Evolutionary conservation across 2,329 filamentous ascomycete genomes (phyloP).

Genomic region (Botryotinia narcissicola): DNA sequence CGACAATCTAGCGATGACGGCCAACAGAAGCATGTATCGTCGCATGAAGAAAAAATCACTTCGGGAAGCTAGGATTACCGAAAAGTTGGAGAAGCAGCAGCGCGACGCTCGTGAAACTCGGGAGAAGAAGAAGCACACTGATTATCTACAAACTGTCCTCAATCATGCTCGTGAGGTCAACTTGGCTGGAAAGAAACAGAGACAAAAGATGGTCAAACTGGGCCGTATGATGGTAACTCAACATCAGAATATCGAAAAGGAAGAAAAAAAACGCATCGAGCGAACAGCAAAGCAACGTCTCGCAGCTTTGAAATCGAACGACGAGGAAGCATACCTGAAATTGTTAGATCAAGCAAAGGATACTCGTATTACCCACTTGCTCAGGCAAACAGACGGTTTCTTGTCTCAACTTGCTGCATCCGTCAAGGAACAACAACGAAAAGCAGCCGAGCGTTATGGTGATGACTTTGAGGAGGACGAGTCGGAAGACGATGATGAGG

Average conservation of each 20-base stretch:
- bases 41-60: constrained; percentile 97
- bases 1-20: constrained; percentile 95
- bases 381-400: constrained; percentile 97
- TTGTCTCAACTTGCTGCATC: constrained; percentile 91
- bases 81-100: constrained; percentile 99
- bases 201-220: constrained; percentile 77
- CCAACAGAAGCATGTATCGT: constrained; percentile 85
- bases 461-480: constrained; percentile 49
- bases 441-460: constrained; percentile 75
- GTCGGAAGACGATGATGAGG: constrained; percentile 68
- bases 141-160: constrained; percentile 85
- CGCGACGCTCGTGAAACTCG: constrained; percentile 92
- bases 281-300: constrained; percentile 99
- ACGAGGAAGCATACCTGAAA: constrained; percentile 98
- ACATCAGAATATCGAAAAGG: constrained; percentile 96
- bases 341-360: constrained; percentile 98
- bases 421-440: constrained; percentile 89
- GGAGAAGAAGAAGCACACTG: constrained; percentile 95
- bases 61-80: constrained; percentile 91
- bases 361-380: constrained; percentile 95
- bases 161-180: constrained; percentile 78
- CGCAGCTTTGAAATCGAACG: constrained; percentile 96
- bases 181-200: constrained; percentile 63
- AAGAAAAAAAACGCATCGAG: constrained; percentile 98
- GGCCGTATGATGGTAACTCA: constrained; percentile 85